Percentiles rank a stretch among this genome's conserved stretches.
Evolutionary conservation across 106 monocot species (phyloP).

Genomic region (Xerophyta viscosa): DNA sequence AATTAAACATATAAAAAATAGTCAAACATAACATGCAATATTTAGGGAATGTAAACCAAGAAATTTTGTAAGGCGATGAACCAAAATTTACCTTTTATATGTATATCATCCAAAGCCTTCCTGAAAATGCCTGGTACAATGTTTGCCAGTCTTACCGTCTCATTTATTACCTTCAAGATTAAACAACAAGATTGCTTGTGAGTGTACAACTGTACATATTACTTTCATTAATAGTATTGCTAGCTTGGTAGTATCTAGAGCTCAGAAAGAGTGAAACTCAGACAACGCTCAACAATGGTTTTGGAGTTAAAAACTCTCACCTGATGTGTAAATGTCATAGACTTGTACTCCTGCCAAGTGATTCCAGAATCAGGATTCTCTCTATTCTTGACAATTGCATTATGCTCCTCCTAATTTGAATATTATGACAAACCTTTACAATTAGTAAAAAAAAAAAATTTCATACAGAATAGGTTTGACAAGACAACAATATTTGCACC

Average conservation of each 20-base stretch:
- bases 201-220: too few species aligned
- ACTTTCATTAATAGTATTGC: too few species aligned
- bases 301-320: conserved; percentile 8
- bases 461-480: neutral
- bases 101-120: conserved; percentile 49
- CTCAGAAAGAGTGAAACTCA: too few species aligned
- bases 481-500: neutral
- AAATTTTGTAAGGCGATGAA: too few species aligned
- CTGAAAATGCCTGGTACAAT: conserved; percentile 70
- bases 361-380: conserved; percentile 36
- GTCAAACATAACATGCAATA: too few species aligned
- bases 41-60: too few species aligned
- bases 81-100: conserved; percentile 54
- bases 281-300: too few species aligned
- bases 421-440: too few species aligned
- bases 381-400: conserved; percentile 33
- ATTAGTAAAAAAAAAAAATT: neutral
- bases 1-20: too few species aligned
- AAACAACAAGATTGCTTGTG: neutral
- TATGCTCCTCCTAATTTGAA: conserved; percentile 42
- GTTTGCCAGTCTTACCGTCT: conserved; percentile 49
- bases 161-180: conserved; percentile 39
- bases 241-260: too few species aligned
- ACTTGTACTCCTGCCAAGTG: conserved; percentile 65
- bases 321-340: conserved; percentile 54